These are phyloP conservation scores for Ophiostoma perfectum DNA, from an alignment of 2,329 filamentous ascomycete genomes.

Conservation along the genomic window DNA sequence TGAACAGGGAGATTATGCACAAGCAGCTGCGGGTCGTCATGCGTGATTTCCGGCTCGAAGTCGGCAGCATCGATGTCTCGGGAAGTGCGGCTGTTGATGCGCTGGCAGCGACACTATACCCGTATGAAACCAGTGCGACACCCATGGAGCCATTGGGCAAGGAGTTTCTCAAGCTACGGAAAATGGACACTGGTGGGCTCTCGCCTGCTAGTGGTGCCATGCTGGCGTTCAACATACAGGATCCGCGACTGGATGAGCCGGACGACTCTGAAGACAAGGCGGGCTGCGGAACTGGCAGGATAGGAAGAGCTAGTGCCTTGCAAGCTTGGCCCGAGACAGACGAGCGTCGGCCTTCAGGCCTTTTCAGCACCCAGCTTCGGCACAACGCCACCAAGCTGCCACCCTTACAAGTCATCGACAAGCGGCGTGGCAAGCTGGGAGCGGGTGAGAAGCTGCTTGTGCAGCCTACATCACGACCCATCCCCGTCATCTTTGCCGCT, in stretches of 20 bases:
- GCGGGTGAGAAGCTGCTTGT: conserved; percentile 56
- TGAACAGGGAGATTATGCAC: conserved; percentile 52
- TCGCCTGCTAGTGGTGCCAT: conserved; percentile 64
- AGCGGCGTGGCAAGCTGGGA: conserved; percentile 57
- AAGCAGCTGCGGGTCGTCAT: conserved; percentile 56
- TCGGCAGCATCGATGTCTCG: conserved; percentile 53
- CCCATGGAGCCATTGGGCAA: conserved; percentile 39
- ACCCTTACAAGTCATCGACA: conserved; percentile 75
- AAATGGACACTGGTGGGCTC: conserved; percentile 60
- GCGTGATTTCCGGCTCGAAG: conserved; percentile 65
- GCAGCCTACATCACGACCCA: conserved; percentile 56
- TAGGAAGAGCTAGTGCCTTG: conserved; percentile 58
- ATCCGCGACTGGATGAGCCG: conserved; percentile 76
- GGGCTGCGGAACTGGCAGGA: conserved; percentile 36
- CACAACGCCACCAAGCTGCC: conserved; percentile 61
- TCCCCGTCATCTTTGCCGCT: conserved; percentile 66
- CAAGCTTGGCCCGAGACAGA: conserved; percentile 26
- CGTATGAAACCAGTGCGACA: conserved; percentile 37
- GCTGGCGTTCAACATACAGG: conserved; percentile 66
- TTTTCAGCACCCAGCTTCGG: conserved; percentile 66
- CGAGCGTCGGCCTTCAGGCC: conserved; percentile 40
- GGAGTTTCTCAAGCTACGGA: conserved; percentile 47
- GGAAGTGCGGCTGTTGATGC: conserved; percentile 74
- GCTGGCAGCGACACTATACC: conserved; percentile 62
- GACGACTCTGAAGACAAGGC: conserved; percentile 33